Percentiles rank a stretch among this genome's conserved stretches.
Evolutionary conservation across 768 basidiomycete species (phyloP).

Genomic region (Plicaturopsis crispa): DNA sequence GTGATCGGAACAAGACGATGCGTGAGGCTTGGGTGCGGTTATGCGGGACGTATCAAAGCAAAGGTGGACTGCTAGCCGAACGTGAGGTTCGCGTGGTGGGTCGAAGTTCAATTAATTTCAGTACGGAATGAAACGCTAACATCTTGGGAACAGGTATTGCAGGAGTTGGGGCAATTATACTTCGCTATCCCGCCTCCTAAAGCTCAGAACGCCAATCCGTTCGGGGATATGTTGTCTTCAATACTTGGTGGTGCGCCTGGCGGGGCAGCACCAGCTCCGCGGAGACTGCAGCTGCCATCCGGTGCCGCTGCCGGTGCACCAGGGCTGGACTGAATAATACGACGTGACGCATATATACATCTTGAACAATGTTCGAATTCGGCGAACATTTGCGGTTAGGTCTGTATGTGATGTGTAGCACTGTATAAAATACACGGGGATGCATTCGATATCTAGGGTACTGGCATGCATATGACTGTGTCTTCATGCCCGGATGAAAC

Average conservation of each 20-base stretch:
- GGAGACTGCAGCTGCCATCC: conserved; percentile 10
- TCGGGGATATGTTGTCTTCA: conserved; percentile 85
- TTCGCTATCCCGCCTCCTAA: conserved; percentile 84
- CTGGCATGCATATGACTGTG: too few species aligned
- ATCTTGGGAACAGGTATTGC: conserved; percentile 40
- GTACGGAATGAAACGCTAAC: not conserved
- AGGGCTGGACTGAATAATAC: conserved; percentile 22
- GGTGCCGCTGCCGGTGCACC: conserved; percentile 8
- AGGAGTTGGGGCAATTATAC: conserved; percentile 66
- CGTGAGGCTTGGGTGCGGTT: conserved; percentile 82
- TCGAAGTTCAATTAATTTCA: conserved; percentile 3
- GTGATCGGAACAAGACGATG: conserved; percentile 67
- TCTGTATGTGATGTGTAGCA: too few species aligned
- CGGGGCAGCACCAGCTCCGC: conserved; percentile 15
- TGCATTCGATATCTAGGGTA: too few species aligned
- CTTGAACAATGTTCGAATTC: too few species aligned
- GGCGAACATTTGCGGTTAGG: too few species aligned
- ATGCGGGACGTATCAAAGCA: conserved; percentile 76
- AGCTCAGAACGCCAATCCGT: conserved; percentile 63
- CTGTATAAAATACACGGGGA: too few species aligned
- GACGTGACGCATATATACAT: too few species aligned
- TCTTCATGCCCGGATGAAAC: too few species aligned
- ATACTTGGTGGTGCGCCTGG: conserved; percentile 70
- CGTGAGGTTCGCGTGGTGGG: conserved; percentile 60
- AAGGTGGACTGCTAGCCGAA: conserved; percentile 51